A percentile compares a stretch with the other conserved stretches of the same genome.
These are phyloP conservation scores for Pythium brachiatum DNA, from an alignment of 352 stramenopile species.

Conservation along the genomic window DNA sequence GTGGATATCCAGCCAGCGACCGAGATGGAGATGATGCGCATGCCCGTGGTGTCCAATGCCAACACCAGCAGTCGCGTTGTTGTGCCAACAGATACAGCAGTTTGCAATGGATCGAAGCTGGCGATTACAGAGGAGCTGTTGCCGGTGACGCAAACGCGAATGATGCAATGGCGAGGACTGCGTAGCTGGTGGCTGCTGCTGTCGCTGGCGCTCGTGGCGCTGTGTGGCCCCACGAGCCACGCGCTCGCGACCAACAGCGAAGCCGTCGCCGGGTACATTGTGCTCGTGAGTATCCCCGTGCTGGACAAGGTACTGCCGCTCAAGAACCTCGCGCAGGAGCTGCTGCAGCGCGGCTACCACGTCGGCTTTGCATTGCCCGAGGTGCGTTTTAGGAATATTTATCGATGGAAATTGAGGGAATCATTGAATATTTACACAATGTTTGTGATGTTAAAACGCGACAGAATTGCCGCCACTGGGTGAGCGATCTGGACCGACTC, in stretches of 20 bases:
- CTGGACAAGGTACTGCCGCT: conserved; percentile 81
- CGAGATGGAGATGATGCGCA: conserved; percentile 6
- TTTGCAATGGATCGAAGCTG: background rate
- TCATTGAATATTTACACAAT: background rate
- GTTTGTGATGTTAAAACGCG: background rate
- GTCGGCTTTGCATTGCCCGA: conserved; percentile 80
- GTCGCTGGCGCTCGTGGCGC: conserved; percentile 2
- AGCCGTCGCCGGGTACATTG: conserved; percentile 52
- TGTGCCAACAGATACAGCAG: background rate
- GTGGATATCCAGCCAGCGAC: conserved; percentile 24
- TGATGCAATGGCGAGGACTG: background rate
- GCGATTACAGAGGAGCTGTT: background rate
- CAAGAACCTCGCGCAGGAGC: conserved; percentile 70
- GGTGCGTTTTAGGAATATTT: conserved; percentile 23
- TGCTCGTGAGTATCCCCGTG: conserved; percentile 83
- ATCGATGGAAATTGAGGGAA: too few relatives aligned
- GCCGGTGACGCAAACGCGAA: background rate
- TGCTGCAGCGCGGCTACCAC: conserved; percentile 69
- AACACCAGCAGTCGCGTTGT: background rate
- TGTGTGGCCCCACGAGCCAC: conserved; percentile 10
- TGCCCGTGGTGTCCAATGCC: background rate
- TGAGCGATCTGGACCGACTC: conserved; percentile 66
- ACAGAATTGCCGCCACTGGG: conserved; percentile 73
- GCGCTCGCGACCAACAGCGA: conserved; percentile 7
- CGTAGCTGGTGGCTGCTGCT: conserved; percentile 18